Conservation (phyloP, 305 asterid genomes). For the Fraxinus baroniana region DNA sequence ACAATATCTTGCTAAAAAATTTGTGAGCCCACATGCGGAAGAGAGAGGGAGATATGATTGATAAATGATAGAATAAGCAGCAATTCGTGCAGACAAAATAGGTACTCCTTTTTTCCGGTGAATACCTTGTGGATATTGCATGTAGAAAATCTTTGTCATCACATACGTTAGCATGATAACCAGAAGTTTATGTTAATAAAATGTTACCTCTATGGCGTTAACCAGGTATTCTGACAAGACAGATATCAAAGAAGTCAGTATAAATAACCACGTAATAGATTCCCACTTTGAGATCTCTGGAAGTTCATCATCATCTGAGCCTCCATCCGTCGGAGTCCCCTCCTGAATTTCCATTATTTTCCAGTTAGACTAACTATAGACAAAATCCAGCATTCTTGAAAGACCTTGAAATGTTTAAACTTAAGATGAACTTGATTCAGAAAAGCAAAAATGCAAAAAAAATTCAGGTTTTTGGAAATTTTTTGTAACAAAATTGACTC, state of each 20-base stretch:
- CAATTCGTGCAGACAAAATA: not conserved
- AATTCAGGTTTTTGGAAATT: not conserved
- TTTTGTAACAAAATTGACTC: not conserved
- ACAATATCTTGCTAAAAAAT: not conserved
- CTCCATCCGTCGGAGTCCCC: slow-evolving; percentile 35
- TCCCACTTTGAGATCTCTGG: slow-evolving; percentile 70
- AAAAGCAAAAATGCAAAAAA: not conserved
- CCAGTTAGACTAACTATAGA: slow-evolving; percentile 11
- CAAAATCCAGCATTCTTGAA: not conserved
- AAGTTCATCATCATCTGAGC: slow-evolving; percentile 47
- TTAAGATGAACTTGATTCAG: slow-evolving; percentile 2
- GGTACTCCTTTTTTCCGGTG: not conserved
- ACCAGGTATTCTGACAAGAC: slow-evolving; percentile 66
- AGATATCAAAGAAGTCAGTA: slow-evolving; percentile 59
- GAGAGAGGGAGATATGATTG: not conserved
- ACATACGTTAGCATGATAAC: not conserved
- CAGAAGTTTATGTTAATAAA: not conserved
- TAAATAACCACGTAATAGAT: slow-evolving; percentile 60
- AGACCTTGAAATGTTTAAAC: slow-evolving; percentile 3
- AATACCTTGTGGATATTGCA: not conserved
- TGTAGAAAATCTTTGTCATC: not conserved
- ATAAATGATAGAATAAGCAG: not conserved
- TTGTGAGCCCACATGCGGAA: not conserved
- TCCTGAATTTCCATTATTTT: slow-evolving; percentile 36
- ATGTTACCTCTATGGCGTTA: slow-evolving; percentile 65